Evolutionary conservation across 179 eudicot species (phyloP).

Genomic region (Kewa caespitosa): DNA sequence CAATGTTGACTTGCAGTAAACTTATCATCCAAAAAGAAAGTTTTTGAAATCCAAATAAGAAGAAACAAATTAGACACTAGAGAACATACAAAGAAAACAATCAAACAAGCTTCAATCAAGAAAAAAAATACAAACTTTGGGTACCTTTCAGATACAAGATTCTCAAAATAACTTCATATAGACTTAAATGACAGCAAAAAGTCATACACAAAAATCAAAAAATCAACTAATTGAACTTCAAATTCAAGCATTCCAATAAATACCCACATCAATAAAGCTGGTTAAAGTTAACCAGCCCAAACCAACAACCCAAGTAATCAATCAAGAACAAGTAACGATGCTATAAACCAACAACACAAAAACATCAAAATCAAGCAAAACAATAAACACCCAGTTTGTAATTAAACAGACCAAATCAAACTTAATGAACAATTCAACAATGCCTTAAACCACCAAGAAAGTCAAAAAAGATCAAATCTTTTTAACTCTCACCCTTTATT

Average conservation of each 20-base stretch:
- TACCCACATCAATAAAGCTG: constrained; percentile 9
- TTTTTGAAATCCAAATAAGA: not conserved
- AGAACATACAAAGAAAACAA: constrained; percentile 26
- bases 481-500: constrained; percentile 3
- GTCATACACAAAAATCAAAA: not conserved
- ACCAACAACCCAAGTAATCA: not conserved
- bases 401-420: too few species aligned
- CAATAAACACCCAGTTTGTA: not conserved
- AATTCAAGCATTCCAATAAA: constrained; percentile 17
- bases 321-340: constrained; percentile 16
- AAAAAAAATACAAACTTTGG: constrained; percentile 21
- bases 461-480: too few species aligned
- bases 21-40: not conserved
- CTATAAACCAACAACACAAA: not conserved
- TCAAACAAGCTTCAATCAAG: constrained; percentile 30
- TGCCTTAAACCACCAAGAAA: too few species aligned
- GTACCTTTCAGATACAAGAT: constrained; percentile 23
- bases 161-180: constrained; percentile 9
- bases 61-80: constrained; percentile 3
- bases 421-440: too few species aligned
- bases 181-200: not conserved
- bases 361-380: not conserved
- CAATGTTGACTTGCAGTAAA: constrained; percentile 2
- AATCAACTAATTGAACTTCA: constrained; percentile 12
- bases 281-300: not conserved